Base-by-base conservation (phyloP, 2,329 filamentous ascomycete species). In the Endothia cerciana region DNA sequence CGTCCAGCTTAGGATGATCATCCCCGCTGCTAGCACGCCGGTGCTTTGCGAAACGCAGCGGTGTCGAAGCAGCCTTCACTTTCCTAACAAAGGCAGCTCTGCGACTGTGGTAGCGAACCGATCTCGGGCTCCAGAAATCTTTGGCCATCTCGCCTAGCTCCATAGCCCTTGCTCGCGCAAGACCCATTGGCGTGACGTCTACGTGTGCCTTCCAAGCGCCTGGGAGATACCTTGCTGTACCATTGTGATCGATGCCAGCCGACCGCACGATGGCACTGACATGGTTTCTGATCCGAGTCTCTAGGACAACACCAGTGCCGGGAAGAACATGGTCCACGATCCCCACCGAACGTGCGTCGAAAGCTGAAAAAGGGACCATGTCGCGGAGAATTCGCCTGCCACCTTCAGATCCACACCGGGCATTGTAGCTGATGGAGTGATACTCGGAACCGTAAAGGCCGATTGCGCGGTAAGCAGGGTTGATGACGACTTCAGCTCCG, bases 101-200 rank as follows among this genome's bases (percentile, higher is more conserved):
- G 17, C 78, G 76, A 2, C 69, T 69, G 69, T 80, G 78, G 62
- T 80, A 80, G 17, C 77, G 72, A 15, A 69, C 60, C 4, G 76
- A 72, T 6, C 78, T 72, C 1, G 77, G 68, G 30, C 75, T 76
- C 78, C 77, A 81, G 69, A 80, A 80, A 71, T 81, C 79, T 58
- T 77, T 76, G 45, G 75, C 72, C 78, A 81, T 80, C 66, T 81
- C 75, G 6, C 73, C 75, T 0, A 81, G 73, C 70, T 81, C 79
- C 11, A 71, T 67, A 0, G 75, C 75, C 33, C 78, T 74, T 2
- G 75, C 74, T 4, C 66, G 69, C 1, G 76, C 75, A 6, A 80
- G 73, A 1, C 72, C 73, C 0, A 72, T 63, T 0, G 73, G 64
- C 0, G 76, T 74, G 17, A 78, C 66, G 58, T 80, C 74, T 10